Evolutionary conservation across 2,329 filamentous ascomycete species (phyloP).

Genomic region (Tolypocladium ovalisporum): DNA sequence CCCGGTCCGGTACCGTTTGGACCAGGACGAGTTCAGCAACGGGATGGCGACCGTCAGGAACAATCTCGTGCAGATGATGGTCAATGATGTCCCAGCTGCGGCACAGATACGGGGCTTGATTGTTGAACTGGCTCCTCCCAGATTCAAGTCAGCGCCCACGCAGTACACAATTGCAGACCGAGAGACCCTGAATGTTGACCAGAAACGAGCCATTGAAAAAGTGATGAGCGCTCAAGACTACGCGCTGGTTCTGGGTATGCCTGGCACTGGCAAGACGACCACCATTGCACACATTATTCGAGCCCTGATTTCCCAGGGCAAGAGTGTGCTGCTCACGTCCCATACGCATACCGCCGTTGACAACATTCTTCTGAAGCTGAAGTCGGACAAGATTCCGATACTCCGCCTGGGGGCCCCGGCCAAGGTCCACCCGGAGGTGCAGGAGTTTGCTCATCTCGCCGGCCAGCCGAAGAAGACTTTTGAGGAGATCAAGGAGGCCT

Average conservation of each 20-base stretch:
- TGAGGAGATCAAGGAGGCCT: conserved; percentile 73
- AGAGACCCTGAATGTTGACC: conserved; percentile 72
- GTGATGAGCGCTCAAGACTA: conserved; percentile 95
- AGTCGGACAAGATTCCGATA: conserved; percentile 64
- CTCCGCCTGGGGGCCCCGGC: conserved; percentile 75
- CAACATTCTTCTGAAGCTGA: conserved; percentile 92
- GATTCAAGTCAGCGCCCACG: conserved; percentile 57
- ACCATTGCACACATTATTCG: conserved; percentile 97
- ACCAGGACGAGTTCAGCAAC: conserved; percentile 98
- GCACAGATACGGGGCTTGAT: conserved; percentile 67
- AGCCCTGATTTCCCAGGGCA: conserved; percentile 76
- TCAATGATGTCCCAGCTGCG: conserved; percentile 60
- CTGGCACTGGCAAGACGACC: conserved; percentile 94
- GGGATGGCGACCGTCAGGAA: conserved; percentile 93
- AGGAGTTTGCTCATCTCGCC: conserved; percentile 72
- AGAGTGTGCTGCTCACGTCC: conserved; percentile 85
- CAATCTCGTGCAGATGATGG: conserved; percentile 89
- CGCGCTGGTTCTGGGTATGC: conserved; percentile 95
- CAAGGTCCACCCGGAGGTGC: conserved; percentile 82
- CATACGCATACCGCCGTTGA: conserved; percentile 98
- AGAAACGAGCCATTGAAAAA: conserved; percentile 77
- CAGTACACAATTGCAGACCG: conserved; percentile 52
- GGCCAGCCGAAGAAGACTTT: conserved; percentile 63
- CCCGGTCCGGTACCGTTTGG: conserved; percentile 67
- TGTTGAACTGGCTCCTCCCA: conserved; percentile 63